Evolutionary conservation across 1,284 basidiomycete genomes (phyloP).

Genomic region (Ustilago xerochloae): DNA sequence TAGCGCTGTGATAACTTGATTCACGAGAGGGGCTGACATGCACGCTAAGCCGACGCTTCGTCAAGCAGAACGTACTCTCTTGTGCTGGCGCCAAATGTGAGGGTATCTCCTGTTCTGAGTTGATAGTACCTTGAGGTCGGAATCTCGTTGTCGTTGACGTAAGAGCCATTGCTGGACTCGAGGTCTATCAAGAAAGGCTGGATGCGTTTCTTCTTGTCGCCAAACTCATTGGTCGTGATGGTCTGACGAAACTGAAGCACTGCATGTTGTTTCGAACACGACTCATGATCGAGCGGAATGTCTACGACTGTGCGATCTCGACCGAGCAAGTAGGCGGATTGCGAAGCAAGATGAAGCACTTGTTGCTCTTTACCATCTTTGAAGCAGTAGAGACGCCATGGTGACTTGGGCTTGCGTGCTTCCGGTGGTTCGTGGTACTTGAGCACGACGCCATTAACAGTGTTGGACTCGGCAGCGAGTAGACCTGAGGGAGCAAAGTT

Average conservation of each 20-base stretch:
- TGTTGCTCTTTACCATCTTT: conserved; percentile 86
- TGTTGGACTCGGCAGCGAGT: conserved; percentile 81
- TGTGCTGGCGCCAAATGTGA: conserved; percentile 60
- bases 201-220: conserved; percentile 74
- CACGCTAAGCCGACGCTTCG: conserved; percentile 36
- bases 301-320: conserved; percentile 79
- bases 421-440: conserved; percentile 99
- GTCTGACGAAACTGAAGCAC: conserved; percentile 93
- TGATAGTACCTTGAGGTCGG: conserved; percentile 91
- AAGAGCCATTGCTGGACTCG: conserved; percentile 93
- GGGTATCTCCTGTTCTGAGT: conserved; percentile 79
- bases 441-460: conserved; percentile 83
- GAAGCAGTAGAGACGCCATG: conserved; percentile 97
- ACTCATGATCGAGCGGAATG: conserved; percentile 91
- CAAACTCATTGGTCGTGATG: conserved; percentile 87
- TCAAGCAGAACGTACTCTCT: conserved; percentile 63
- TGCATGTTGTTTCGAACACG: conserved; percentile 97
- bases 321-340: conserved; percentile 93
- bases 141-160: conserved; percentile 86
- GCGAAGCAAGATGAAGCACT: conserved; percentile 71
- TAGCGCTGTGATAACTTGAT: background rate
- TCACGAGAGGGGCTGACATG: no score
- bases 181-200: conserved; percentile 81
- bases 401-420: conserved; percentile 86
- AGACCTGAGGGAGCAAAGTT: conserved; percentile 89